Percentiles rank a stretch among this genome's conserved stretches.
These are phyloP conservation scores for Lactifluus subvellereus DNA, from an alignment of 768 basidiomycete genomes.

Conservation along the genomic window DNA sequence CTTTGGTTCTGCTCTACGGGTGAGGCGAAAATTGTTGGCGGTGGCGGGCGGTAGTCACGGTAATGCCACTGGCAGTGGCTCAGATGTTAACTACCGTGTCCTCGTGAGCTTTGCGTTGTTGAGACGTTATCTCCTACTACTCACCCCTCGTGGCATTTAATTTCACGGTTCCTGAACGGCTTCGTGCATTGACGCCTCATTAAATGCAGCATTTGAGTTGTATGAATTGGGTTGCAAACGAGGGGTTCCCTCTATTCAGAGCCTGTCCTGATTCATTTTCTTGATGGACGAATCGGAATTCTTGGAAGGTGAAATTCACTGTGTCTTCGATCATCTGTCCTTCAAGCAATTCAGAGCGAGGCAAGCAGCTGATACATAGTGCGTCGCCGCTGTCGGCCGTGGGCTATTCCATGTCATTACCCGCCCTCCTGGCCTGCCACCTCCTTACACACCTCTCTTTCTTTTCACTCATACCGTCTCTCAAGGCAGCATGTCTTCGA, in stretches of 20 bases:
- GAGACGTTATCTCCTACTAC: background rate
- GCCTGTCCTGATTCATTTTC: background rate
- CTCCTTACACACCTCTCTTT: background rate
- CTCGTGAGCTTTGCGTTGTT: background rate
- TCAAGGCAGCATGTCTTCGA: conserved; percentile 8
- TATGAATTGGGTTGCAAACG: background rate
- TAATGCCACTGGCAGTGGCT: background rate
- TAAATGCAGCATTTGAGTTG: too few relatives aligned
- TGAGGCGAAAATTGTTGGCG: too few relatives aligned
- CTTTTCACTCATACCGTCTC: background rate
- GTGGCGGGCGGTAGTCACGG: too few relatives aligned
- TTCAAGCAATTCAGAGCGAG: background rate
- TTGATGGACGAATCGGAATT: too few relatives aligned
- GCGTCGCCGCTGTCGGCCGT: background rate
- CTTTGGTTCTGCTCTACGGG: background rate
- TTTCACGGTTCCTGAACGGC: too few relatives aligned
- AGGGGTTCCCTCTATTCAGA: background rate
- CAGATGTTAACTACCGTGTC: background rate
- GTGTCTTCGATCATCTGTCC: background rate
- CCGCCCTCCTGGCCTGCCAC: background rate
- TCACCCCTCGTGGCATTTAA: background rate
- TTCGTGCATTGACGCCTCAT: too few relatives aligned
- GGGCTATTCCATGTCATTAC: background rate
- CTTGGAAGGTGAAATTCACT: too few relatives aligned
- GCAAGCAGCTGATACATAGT: background rate